A percentile compares a stretch with the other conserved stretches of the same genome.
Evolutionary conservation across 306 rosid species (phyloP).

Genomic region (Vigna reflexopilosa): DNA sequence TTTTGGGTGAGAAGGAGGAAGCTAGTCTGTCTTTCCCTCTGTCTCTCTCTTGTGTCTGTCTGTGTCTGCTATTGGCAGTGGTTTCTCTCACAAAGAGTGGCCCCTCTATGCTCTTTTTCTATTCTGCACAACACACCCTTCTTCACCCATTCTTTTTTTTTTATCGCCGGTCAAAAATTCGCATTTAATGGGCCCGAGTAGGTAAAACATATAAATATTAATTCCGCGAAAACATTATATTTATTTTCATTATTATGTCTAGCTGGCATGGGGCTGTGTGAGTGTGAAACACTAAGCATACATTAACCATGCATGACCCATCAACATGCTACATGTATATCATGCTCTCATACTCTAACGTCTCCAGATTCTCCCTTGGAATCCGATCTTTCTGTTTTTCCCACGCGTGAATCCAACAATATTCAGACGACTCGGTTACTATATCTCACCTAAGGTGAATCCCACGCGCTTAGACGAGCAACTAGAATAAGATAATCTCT

Average conservation of each 20-base stretch:
- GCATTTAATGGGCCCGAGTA: slow-evolving; percentile 44
- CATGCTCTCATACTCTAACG: background rate
- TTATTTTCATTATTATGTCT: background rate
- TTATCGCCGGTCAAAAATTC: slow-evolving; percentile 51
- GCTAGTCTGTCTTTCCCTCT: slow-evolving; percentile 29
- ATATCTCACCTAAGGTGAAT: background rate
- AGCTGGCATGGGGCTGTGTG: slow-evolving; percentile 34
- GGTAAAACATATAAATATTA: slow-evolving; percentile 43
- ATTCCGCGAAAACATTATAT: background rate
- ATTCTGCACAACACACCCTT: background rate
- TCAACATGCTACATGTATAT: slow-evolving; percentile 2
- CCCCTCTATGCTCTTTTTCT: slow-evolving; percentile 31
- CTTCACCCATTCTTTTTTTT: slow-evolving; percentile 38
- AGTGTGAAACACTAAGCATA: background rate
- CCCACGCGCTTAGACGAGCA: background rate
- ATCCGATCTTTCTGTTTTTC: background rate
- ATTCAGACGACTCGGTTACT: background rate
- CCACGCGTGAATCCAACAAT: background rate
- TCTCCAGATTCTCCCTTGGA: background rate
- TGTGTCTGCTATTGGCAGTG: background rate
- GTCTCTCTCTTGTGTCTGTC: slow-evolving; percentile 33
- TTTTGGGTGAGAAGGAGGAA: slow-evolving; percentile 41
- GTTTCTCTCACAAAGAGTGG: slow-evolving; percentile 41
- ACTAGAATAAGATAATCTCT: background rate
- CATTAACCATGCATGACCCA: slow-evolving; percentile 14